Evolutionary conservation across 2,329 filamentous ascomycete genomes (phyloP).

Genomic region (Fusarium verrucosum): DNA sequence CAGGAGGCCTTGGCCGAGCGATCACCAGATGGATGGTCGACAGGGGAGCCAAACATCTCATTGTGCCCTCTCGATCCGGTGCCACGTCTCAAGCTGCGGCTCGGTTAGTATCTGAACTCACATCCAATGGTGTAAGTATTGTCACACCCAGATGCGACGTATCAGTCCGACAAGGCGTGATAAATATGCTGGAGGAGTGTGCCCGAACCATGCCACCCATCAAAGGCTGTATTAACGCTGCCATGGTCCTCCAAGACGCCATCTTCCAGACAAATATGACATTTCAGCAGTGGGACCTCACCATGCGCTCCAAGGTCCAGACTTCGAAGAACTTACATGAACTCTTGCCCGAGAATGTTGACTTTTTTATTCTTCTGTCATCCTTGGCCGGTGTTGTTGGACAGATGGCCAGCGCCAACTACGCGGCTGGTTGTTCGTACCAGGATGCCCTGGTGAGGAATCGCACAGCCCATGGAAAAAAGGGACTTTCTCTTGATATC

Average conservation of each 20-base stretch:
- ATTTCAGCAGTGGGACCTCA: conserved; percentile 43
- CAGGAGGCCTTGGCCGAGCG: conserved; percentile 35
- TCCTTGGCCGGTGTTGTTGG: conserved; percentile 46
- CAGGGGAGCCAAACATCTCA: conserved; percentile 42
- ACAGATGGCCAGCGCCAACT: conserved; percentile 51
- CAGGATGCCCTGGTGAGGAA: background rate
- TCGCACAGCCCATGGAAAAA: background rate
- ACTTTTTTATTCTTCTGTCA: background rate
- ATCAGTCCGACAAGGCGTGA: background rate
- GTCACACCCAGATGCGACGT: conserved; percentile 1
- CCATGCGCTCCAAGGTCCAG: conserved; percentile 45
- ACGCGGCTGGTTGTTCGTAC: conserved; percentile 46
- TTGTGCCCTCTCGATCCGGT: conserved; percentile 46
- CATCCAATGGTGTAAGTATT: background rate
- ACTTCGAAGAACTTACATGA: conserved; percentile 41
- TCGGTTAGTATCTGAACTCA: conserved; percentile 17
- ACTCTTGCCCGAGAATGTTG: background rate
- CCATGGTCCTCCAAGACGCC: conserved; percentile 12
- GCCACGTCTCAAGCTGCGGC: conserved; percentile 30
- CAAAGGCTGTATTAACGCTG: conserved; percentile 16
- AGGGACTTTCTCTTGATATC: background rate
- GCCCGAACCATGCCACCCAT: conserved; percentile 39
- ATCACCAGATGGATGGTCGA: conserved; percentile 34
- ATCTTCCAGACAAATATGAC: conserved; percentile 48
- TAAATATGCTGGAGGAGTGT: conserved; percentile 9